phyloP scores from a whole-genome alignment of 179 eudicot genomes.

The Nepenthes alata region DNA sequence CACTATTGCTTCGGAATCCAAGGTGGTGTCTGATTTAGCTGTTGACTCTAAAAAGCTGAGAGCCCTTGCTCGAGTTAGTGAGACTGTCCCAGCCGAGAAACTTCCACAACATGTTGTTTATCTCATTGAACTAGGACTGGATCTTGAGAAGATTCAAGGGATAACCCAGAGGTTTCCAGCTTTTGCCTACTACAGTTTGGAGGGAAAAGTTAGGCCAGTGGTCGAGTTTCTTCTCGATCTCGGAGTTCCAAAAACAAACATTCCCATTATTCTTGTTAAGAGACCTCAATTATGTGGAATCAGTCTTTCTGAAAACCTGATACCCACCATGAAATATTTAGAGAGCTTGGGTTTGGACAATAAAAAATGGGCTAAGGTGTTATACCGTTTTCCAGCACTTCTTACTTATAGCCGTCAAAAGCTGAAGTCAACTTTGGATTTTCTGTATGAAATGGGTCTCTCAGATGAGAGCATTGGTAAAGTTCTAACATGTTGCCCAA shows the following conservation, averaged over 20 bases:
- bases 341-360: slow-evolving; percentile 72
- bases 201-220: slow-evolving; percentile 67
- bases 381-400: slow-evolving; percentile 64
- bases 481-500: slow-evolving; percentile 58
- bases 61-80: slow-evolving; percentile 59
- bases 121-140: slow-evolving; percentile 73
- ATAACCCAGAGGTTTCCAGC: slow-evolving; percentile 67
- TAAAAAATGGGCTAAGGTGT: slow-evolving; percentile 69
- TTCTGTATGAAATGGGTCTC: slow-evolving; percentile 69
- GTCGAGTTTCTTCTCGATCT: slow-evolving; percentile 76
- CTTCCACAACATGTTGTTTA: slow-evolving; percentile 56
- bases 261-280: slow-evolving; percentile 52
- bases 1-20: slow-evolving; percentile 17
- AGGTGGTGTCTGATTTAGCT: slow-evolving; percentile 24
- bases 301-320: slow-evolving; percentile 64
- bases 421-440: slow-evolving; percentile 55
- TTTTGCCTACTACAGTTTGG: slow-evolving; percentile 72
- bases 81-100: slow-evolving; percentile 34
- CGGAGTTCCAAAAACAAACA: slow-evolving; percentile 59
- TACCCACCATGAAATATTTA: slow-evolving; percentile 62
- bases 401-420: slow-evolving; percentile 67
- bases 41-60: slow-evolving; percentile 23
- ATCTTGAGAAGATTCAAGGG: slow-evolving; percentile 46
- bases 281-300: slow-evolving; percentile 77
- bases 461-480: slow-evolving; percentile 43